Percentiles rank a stretch among this genome's conserved stretches.
Evolutionary conservation across 768 basidiomycete species (phyloP).

Genomic region (Suillus decipiens): DNA sequence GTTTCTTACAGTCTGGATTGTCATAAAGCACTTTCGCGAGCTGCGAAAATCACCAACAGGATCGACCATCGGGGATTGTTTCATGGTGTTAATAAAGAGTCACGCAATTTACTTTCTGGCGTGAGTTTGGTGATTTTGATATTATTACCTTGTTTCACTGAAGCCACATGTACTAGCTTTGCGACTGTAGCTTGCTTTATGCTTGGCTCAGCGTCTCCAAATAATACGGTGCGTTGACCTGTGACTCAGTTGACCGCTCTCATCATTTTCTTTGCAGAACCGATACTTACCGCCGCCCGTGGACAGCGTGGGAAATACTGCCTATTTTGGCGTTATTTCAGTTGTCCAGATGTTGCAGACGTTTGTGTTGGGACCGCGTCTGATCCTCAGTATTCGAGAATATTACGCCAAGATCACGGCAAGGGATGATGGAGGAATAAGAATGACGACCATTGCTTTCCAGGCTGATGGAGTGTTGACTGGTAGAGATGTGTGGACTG

Average conservation of each 20-base stretch:
- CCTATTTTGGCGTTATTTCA: background rate
- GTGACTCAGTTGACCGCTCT: background rate
- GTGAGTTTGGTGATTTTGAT: background rate
- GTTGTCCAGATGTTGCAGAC: background rate
- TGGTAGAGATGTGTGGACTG: too few species aligned
- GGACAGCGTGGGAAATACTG: background rate
- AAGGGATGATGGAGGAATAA: background rate
- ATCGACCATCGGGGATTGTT: background rate
- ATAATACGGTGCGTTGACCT: background rate
- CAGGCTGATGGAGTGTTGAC: background rate
- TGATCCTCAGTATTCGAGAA: background rate
- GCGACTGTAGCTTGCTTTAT: background rate
- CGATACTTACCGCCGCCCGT: too few species aligned
- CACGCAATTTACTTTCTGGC: background rate
- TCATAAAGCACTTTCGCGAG: background rate
- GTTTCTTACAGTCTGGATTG: background rate
- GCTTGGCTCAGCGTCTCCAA: background rate
- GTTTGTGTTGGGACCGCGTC: background rate
- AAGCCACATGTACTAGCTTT: background rate
- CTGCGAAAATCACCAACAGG: background rate
- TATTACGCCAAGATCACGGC: background rate
- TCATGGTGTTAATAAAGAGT: background rate
- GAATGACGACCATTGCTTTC: background rate
- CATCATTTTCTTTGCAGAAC: too few species aligned
- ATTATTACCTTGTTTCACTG: background rate